Conservation (phyloP, 257 asterid species). For the Mentha longifolia region DNA sequence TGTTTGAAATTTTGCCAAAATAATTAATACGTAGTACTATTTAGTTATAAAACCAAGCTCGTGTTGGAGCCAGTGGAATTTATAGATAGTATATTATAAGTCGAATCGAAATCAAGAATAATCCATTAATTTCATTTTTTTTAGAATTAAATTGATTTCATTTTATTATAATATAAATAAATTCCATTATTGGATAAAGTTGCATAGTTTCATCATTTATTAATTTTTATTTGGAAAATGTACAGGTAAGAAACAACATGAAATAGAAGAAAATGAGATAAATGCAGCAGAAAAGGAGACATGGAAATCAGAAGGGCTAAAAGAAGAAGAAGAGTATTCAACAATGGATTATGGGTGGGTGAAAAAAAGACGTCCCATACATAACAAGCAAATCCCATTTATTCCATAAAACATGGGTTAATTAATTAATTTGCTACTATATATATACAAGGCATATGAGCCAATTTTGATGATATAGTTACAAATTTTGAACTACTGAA, state of each 20-base stretch:
- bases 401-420: slow-evolving; percentile 47
- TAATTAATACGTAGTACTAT: neutral
- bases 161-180: too few relatives aligned
- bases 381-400: slow-evolving; percentile 59
- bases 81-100: too few relatives aligned
- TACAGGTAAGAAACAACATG: slow-evolving; percentile 44
- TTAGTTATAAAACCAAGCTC: neutral
- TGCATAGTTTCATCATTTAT: neutral
- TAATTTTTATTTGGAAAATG: neutral
- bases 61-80: neutral
- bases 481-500: slow-evolving; percentile 17
- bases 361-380: slow-evolving; percentile 66
- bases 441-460: neutral
- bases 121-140: too few relatives aligned
- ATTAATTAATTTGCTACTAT: neutral
- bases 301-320: slow-evolving; percentile 39
- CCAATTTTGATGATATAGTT: slow-evolving; percentile 6
- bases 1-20: neutral
- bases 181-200: neutral
- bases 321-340: slow-evolving; percentile 50
- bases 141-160: too few relatives aligned
- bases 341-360: slow-evolving; percentile 70
- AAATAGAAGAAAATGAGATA: slow-evolving; percentile 34
- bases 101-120: slow-evolving; percentile 6
- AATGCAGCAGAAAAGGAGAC: slow-evolving; percentile 48